phyloP scores from a whole-genome alignment of 805 yeast species.

The Candida hispaniensis region DNA sequence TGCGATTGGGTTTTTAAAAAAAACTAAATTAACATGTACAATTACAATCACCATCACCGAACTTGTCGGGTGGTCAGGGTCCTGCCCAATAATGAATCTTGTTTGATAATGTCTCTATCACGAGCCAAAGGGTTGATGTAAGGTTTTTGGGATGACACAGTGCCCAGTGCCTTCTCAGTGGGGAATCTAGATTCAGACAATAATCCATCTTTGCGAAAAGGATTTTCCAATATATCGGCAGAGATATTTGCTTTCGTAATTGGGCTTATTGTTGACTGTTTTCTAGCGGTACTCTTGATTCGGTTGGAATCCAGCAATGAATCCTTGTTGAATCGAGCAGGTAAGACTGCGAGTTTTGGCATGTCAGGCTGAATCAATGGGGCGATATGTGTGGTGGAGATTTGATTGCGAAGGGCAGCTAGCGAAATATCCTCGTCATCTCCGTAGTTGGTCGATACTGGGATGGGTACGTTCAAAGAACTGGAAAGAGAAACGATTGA shows the following conservation, averaged over 20 bases:
- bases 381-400: too few species aligned
- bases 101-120: slow-evolving; percentile 14
- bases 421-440: slow-evolving; percentile 6
- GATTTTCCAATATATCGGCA: background rate
- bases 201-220: slow-evolving; percentile 5
- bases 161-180: slow-evolving; percentile 1
- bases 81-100: slow-evolving; percentile 8
- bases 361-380: background rate
- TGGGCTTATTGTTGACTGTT: too few species aligned
- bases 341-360: slow-evolving; percentile 8
- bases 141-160: slow-evolving; percentile 2
- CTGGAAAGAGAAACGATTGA: background rate
- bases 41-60: background rate
- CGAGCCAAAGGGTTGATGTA: slow-evolving; percentile 10
- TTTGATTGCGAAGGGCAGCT: slow-evolving; percentile 3
- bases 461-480: background rate
- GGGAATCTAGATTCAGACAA: slow-evolving; percentile 8
- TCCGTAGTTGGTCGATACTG: too few species aligned
- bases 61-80: slow-evolving; percentile 10
- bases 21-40: too few species aligned
- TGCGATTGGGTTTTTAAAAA: too few species aligned
- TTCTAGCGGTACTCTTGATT: background rate
- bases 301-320: too few species aligned
- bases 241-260: slow-evolving; percentile 2
- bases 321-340: too few species aligned